Conservation (phyloP, 495 filamentous ascomycete species). For the Talaromyces borbonicus region DNA sequence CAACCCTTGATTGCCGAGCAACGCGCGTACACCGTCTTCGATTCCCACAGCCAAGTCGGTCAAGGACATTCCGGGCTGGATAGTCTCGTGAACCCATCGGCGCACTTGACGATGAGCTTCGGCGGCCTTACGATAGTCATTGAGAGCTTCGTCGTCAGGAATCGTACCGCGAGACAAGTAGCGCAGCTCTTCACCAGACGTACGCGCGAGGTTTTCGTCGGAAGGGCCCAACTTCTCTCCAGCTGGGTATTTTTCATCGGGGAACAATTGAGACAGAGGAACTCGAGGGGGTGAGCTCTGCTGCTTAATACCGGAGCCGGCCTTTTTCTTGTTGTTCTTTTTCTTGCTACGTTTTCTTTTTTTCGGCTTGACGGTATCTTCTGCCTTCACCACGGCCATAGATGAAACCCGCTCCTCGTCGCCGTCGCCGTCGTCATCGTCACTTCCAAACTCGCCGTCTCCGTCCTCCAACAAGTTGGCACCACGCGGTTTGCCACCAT, state of each 20-base stretch:
- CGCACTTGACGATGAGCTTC: conserved; percentile 54
- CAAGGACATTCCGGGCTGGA: conserved; percentile 46
- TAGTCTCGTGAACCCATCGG: conserved; percentile 44
- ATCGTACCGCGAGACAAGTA: conserved; percentile 34
- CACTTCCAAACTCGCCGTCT: conserved; percentile 28
- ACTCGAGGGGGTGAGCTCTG: conserved; percentile 49
- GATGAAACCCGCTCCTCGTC: conserved; percentile 20
- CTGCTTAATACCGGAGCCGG: conserved; percentile 15
- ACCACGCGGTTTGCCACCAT: conserved; percentile 28
- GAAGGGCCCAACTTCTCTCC: conserved; percentile 37
- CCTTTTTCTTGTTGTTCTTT: conserved; percentile 32
- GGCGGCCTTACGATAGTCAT: conserved; percentile 50
- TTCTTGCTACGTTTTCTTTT: conserved; percentile 49
- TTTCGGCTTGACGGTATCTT: conserved; percentile 17
- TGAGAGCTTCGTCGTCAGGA: conserved; percentile 46
- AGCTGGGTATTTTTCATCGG: conserved; percentile 37
- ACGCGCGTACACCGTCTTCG: conserved; percentile 48
- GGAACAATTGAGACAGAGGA: conserved; percentile 41
- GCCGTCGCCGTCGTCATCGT: conserved; percentile 47
- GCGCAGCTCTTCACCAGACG: conserved; percentile 50
- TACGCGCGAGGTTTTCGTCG: conserved; percentile 45
- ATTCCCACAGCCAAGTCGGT: conserved; percentile 52
- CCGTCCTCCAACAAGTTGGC: conserved; percentile 27
- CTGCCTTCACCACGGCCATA: conserved; percentile 11
- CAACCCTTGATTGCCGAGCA: conserved; percentile 47